Evolutionary conservation across 2,329 filamentous ascomycete species (phyloP), one percentile per base, ranked within the genome.

Genomic region (Penicillium capsulatum): DNA sequence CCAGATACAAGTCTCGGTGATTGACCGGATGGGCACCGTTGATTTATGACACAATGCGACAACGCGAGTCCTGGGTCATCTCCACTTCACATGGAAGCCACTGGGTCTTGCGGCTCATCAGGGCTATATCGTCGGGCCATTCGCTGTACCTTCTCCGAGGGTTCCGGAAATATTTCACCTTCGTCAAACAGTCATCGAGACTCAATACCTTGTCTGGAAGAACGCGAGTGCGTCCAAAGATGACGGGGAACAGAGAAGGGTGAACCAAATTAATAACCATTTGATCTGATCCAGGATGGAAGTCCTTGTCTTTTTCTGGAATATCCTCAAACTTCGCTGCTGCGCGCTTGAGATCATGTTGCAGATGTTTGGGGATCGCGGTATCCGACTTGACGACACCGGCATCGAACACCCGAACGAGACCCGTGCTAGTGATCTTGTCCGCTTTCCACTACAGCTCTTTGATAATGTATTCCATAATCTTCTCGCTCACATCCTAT

Each of bases 231-330:
- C 42, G 44, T 1, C 58, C 58, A 40, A 58, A 65, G 3, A 65
- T 40, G 3, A 67, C 37, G 0, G 64, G 63, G 34, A 57, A 66
- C 4, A 65, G 43, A 1, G 81, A 85, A 0, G 81, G 81, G 46
- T 86, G 76, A 2, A 85, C 74, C 1, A 86, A 62, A 54, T 86
- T 74, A 1, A 83, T 70, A 0, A 86, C 80, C 43, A 73, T 74
- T 0, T 65, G 58, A 20, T 78, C 64, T 1, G 75, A 79, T 2
- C 71, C 66, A 0, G 80, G 81, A 57, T 84, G 80, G 70, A 78
- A 85, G 56, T 85, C 81, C 50, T 77, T 77, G 19, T 66, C 34
- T 0, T 62, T 31, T 7, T 76, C 73, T 24, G 22, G 22, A 11
- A 24, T 7, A 11, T 11, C 55, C 47, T 83, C 75, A 1, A 86